Percentiles rank a stretch among this genome's conserved stretches.
Conservation (phyloP, 1,284 basidiomycete species). For the Pseudozyma sp. region DNA sequence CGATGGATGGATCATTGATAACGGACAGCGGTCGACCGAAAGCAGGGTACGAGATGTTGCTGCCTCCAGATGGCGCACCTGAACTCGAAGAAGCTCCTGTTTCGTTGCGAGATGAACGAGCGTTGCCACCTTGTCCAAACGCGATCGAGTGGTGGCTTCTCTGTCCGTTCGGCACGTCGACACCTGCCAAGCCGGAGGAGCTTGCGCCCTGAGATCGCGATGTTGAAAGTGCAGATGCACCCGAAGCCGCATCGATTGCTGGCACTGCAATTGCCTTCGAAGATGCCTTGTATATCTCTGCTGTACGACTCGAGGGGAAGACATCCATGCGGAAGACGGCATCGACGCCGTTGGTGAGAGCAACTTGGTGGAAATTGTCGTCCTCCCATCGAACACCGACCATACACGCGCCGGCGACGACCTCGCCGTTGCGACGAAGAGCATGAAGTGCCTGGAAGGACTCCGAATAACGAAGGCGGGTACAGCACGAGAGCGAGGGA, state of each 20-base stretch:
- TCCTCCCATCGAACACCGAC: conserved; percentile 61
- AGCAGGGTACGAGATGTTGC: conserved; percentile 22
- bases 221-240: conserved; percentile 18
- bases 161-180: conserved; percentile 2
- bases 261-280: conserved; percentile 35
- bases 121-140: conserved; percentile 16
- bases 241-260: conserved; percentile 20
- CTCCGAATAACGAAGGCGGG: conserved; percentile 47
- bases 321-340: conserved; percentile 55
- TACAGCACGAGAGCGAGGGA: conserved; percentile 35
- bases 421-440: conserved; percentile 52
- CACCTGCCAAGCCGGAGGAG: conserved; percentile 1
- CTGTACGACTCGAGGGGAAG: conserved; percentile 34
- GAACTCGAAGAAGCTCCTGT: neutral
- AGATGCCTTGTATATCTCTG: conserved; percentile 33
- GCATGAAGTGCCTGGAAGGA: conserved; percentile 58
- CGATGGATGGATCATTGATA: conserved; percentile 39
- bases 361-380: conserved; percentile 56
- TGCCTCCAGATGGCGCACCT: conserved; percentile 8
- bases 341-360: conserved; percentile 52
- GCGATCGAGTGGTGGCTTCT: conserved; percentile 34
- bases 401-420: conserved; percentile 53
- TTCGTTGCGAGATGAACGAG: conserved; percentile 15
- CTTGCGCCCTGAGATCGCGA: conserved; percentile 4
- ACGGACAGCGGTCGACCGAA: conserved; percentile 49